Conservation (phyloP, 768 basidiomycete genomes). For the Suillus subalutaceus region DNA sequence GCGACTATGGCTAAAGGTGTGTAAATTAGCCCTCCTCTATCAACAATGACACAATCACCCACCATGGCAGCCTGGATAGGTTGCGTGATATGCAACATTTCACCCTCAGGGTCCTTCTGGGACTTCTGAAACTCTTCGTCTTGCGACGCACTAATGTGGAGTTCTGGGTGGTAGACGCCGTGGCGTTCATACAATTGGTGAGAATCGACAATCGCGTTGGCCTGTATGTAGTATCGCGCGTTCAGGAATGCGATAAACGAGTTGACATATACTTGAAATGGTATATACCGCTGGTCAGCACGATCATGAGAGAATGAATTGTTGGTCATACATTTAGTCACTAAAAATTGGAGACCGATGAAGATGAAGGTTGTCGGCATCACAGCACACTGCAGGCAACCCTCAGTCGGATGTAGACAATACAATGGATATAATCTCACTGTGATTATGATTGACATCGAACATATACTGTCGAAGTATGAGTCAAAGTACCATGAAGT, state of each 20-base stretch:
- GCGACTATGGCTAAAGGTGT: background rate
- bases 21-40: background rate
- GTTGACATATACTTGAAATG: background rate
- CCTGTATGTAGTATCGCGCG: background rate
- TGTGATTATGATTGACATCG: background rate
- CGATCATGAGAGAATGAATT: background rate
- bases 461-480: background rate
- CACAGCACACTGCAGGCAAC: background rate
- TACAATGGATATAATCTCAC: background rate
- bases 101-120: background rate
- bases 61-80: background rate
- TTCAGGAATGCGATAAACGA: constrained; percentile 1
- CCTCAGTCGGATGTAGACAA: background rate
- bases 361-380: background rate
- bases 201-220: background rate
- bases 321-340: background rate
- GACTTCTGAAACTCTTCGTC: background rate
- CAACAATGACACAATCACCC: background rate
- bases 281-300: background rate
- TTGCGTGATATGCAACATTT: background rate
- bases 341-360: background rate
- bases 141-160: background rate
- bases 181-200: background rate
- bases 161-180: background rate
- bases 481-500: background rate